Percentiles rank a stretch among this genome's conserved stretches.
Evolutionary conservation across 306 rosid species (phyloP).

Genomic region (Ammopiptanthus mongolicus): DNA sequence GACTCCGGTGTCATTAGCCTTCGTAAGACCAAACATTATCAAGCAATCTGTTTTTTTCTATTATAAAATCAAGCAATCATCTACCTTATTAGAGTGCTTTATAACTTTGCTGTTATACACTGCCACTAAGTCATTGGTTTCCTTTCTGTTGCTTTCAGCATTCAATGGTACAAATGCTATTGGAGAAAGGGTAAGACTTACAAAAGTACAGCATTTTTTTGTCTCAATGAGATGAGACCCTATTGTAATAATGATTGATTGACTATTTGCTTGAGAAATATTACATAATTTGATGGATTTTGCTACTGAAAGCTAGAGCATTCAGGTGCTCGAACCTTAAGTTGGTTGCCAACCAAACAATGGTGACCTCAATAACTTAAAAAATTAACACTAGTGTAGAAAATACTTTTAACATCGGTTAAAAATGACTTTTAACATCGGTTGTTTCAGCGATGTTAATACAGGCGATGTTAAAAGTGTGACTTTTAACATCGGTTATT

Average conservation of each 20-base stretch:
- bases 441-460: too few relatives aligned
- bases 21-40: slow-evolving; percentile 47
- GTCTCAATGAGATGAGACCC: not conserved
- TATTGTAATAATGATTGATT: not conserved
- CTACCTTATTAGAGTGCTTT: not conserved
- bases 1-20: slow-evolving; percentile 69
- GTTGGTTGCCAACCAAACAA: too few relatives aligned
- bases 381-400: too few relatives aligned
- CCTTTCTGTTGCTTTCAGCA: slow-evolving; percentile 47
- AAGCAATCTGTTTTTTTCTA: not conserved
- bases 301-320: not conserved
- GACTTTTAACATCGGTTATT: too few relatives aligned
- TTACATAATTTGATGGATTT: not conserved
- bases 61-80: not conserved
- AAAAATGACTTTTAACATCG: too few relatives aligned
- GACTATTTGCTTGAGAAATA: not conserved
- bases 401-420: too few relatives aligned
- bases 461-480: too few relatives aligned
- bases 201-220: not conserved
- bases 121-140: slow-evolving; percentile 16
- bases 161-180: slow-evolving; percentile 58
- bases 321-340: too few relatives aligned
- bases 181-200: slow-evolving; percentile 58
- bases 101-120: slow-evolving; percentile 29
- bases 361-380: too few relatives aligned